phyloP scores from a whole-genome alignment of 805 yeast genomes.

The Pichia rugopelliculosa region DNA sequence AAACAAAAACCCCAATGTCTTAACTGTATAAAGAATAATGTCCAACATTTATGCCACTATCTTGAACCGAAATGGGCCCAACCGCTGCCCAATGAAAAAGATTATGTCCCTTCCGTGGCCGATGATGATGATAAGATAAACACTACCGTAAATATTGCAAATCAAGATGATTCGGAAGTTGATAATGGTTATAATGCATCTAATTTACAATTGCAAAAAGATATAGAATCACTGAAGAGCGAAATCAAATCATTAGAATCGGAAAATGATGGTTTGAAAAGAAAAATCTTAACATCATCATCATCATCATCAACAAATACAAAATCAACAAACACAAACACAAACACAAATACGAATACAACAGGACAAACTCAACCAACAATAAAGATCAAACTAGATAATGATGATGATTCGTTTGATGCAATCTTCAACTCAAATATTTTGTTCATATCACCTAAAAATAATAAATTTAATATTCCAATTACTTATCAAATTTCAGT shows the following conservation, averaged over 20 bases:
- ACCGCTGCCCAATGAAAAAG: slow-evolving; percentile 14
- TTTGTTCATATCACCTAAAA: slow-evolving; percentile 30
- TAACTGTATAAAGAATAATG: slow-evolving; percentile 51
- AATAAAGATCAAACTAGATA: neutral
- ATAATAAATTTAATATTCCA: slow-evolving; percentile 30
- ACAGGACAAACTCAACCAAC: neutral
- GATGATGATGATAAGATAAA: too few relatives aligned
- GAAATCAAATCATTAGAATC: slow-evolving; percentile 26
- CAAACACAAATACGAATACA: neutral
- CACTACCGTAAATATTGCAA: too few relatives aligned
- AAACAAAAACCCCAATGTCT: slow-evolving; percentile 48
- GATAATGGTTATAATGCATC: slow-evolving; percentile 8
- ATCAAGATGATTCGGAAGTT: too few relatives aligned
- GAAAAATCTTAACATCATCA: neutral
- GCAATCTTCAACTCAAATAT: slow-evolving; percentile 29
- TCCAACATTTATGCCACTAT: slow-evolving; percentile 49
- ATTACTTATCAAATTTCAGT: slow-evolving; percentile 36
- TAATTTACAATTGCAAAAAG: slow-evolving; percentile 16
- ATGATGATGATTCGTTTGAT: slow-evolving; percentile 25
- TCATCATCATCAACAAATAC: neutral
- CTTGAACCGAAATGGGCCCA: slow-evolving; percentile 57
- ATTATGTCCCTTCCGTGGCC: neutral
- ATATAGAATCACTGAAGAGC: slow-evolving; percentile 17
- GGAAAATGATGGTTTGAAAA: slow-evolving; percentile 20
- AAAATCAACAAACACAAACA: neutral